These are phyloP conservation scores for Saitoella complicata DNA, from an alignment of 805 yeast genomes.

Conservation along the genomic window DNA sequence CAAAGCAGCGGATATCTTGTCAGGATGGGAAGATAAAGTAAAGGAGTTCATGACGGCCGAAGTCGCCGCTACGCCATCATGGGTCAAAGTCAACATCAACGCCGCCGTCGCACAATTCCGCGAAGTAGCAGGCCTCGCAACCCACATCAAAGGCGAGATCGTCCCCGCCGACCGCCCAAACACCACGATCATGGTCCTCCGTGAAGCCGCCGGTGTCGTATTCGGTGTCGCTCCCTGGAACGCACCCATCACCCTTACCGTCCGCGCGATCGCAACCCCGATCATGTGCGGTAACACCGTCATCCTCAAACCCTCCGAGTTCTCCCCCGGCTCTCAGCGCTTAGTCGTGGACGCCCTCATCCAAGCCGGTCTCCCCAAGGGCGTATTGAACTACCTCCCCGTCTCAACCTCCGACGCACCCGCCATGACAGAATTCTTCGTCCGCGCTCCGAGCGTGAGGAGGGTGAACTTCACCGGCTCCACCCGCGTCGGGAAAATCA, in stretches of 20 bases:
- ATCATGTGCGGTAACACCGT: slow-evolving; percentile 71
- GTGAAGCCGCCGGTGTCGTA: slow-evolving; percentile 72
- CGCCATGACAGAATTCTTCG: slow-evolving; percentile 53
- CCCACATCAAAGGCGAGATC: too few species aligned
- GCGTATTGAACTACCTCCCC: slow-evolving; percentile 53
- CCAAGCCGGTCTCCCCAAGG: slow-evolving; percentile 69
- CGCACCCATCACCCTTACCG: slow-evolving; percentile 68
- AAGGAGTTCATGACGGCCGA: too few species aligned
- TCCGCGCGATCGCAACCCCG: slow-evolving; percentile 75
- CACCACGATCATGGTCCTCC: slow-evolving; percentile 1
- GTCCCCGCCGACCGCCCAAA: too few species aligned
- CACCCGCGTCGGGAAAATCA: slow-evolving; percentile 58
- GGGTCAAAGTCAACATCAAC: too few species aligned
- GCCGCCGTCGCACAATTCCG: too few species aligned
- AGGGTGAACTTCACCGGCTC: slow-evolving; percentile 82
- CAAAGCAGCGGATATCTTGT: too few species aligned
- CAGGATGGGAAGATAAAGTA: too few species aligned
- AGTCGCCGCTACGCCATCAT: too few species aligned
- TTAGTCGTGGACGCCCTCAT: slow-evolving; percentile 44
- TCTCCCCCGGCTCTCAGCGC: slow-evolving; percentile 62
- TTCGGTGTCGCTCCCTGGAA: slow-evolving; percentile 83
- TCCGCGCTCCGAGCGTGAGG: slow-evolving; percentile 54
- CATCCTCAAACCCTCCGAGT: slow-evolving; percentile 62
- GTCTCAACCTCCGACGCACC: slow-evolving; percentile 20
- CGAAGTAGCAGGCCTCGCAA: too few species aligned